Conservation (phyloP, 106 monocot genomes). For the Dendrobium officinale region DNA sequence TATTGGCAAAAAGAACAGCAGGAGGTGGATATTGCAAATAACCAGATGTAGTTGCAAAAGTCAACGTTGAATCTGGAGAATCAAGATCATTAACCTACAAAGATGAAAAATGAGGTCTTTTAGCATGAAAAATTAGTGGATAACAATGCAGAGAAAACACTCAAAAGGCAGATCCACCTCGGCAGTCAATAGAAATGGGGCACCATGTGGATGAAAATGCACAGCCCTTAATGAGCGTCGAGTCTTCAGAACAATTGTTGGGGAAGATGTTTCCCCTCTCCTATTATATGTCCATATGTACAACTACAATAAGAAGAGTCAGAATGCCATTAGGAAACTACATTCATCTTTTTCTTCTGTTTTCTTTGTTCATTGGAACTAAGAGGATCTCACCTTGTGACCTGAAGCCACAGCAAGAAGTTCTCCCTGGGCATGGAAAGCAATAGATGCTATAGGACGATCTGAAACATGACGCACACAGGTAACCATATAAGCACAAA, state of each 20-base stretch:
- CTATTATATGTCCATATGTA: constrained; percentile 94
- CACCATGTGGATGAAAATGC: constrained; percentile 95
- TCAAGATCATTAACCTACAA: constrained; percentile 92
- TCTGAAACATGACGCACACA: constrained; percentile 32
- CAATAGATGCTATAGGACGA: constrained; percentile 96
- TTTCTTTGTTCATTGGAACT: neutral
- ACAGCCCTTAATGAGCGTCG: constrained; percentile 91
- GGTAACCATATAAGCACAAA: neutral
- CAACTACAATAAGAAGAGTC: constrained; percentile 36
- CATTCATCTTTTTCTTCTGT: neutral
- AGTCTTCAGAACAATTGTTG: constrained; percentile 74
- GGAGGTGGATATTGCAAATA: constrained; percentile 76
- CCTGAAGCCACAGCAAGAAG: constrained; percentile 97
- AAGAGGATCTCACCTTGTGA: constrained; percentile 55
- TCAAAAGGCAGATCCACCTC: constrained; percentile 43
- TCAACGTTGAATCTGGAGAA: constrained; percentile 71
- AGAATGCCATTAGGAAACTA: neutral
- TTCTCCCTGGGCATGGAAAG: constrained; percentile 95
- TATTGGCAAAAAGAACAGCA: constrained; percentile 53
- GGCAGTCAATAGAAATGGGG: constrained; percentile 83
- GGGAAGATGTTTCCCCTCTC: constrained; percentile 57
- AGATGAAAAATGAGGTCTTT: constrained; percentile 7
- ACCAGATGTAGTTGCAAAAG: constrained; percentile 66
- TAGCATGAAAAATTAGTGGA: neutral
- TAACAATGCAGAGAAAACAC: neutral